Percentiles rank a stretch among this genome's conserved stretches.
These are phyloP conservation scores for Rugonectria rugulosa DNA, from an alignment of 2,329 filamentous ascomycete species.

Conservation along the genomic window DNA sequence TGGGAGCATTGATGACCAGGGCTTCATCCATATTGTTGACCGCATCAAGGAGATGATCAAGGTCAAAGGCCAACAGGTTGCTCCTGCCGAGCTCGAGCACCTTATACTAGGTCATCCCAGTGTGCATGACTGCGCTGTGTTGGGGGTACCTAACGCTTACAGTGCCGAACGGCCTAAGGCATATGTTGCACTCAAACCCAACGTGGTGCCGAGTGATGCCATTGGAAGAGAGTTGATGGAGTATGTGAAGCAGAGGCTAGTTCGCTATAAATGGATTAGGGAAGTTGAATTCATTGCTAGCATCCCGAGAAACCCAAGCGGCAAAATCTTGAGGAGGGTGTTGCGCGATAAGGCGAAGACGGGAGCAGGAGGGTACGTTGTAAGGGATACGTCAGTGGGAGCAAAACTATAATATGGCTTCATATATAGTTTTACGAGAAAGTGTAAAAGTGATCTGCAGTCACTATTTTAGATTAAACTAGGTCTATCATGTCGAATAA, in stretches of 20 bases:
- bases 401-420: not conserved
- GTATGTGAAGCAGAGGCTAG: slow-evolving; percentile 62
- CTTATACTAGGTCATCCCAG: slow-evolving; percentile 63
- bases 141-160: slow-evolving; percentile 61
- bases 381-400: not conserved
- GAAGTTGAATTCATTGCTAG: slow-evolving; percentile 58
- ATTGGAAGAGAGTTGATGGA: slow-evolving; percentile 37
- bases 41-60: slow-evolving; percentile 75
- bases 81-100: slow-evolving; percentile 71
- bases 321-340: slow-evolving; percentile 8
- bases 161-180: slow-evolving; percentile 65
- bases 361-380: not conserved
- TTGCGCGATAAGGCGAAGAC: not conserved
- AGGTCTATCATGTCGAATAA: too few relatives aligned
- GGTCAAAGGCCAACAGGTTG: slow-evolving; percentile 69
- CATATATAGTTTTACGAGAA: too few relatives aligned
- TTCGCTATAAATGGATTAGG: slow-evolving; percentile 62
- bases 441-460: too few relatives aligned
- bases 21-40: slow-evolving; percentile 65
- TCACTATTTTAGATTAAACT: too few relatives aligned
- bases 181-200: slow-evolving; percentile 57
- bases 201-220: slow-evolving; percentile 27
- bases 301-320: slow-evolving; percentile 68
- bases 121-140: slow-evolving; percentile 65
- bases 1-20: slow-evolving; percentile 62